Evolutionary conservation across 768 basidiomycete genomes (phyloP), one percentile per base, ranked within the genome.

Genomic region (Mycena latifolia): DNA sequence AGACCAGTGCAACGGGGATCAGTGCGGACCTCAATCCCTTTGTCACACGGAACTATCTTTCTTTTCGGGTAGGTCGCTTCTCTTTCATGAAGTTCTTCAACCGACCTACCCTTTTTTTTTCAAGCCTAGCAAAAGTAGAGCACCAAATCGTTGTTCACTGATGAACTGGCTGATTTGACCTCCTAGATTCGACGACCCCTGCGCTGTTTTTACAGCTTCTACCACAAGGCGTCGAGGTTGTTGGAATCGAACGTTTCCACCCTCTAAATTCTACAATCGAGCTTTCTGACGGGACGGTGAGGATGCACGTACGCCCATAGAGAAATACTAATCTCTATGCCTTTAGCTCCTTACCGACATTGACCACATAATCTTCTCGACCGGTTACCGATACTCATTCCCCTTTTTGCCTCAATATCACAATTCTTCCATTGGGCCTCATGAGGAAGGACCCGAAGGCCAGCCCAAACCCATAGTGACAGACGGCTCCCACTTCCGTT

Each of bases 371-470:
- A 71, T 77, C 28, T 77, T 79, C 61, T 67, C 72, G 5, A 77
- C 77, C 0, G 77, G 77, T 1, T 77, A 73, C 63, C 72, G 67
- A 50, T 76, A 74, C 65, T 71, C 76, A 0, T 77, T 73, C 63
- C 76, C 78, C 0, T 79, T 77, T 65, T 63, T 79, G 11, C 69
- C 74, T 6, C 71, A 76, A 18, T 74, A 73, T 41, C 77, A 79
- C 66, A 71, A 71, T 41, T 68, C 70, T 20, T 71, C 70, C 6
- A 65, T 71, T n/a, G 45, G 41, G 28, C 27, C 33, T 8, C 4
- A 60, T 7, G 62, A 65, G 31, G 70, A 69, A 24, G 66, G 51
- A 20, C 65, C 70, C 11, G 51, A 27, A 20, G 70, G 46, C 35
- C 54, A 25, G 9, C 56, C 60, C 2, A 67, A 66, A 54, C 70